phyloP scores from a whole-genome alignment of 2,329 filamentous ascomycete genomes.

The Bretziella fagacearum region DNA sequence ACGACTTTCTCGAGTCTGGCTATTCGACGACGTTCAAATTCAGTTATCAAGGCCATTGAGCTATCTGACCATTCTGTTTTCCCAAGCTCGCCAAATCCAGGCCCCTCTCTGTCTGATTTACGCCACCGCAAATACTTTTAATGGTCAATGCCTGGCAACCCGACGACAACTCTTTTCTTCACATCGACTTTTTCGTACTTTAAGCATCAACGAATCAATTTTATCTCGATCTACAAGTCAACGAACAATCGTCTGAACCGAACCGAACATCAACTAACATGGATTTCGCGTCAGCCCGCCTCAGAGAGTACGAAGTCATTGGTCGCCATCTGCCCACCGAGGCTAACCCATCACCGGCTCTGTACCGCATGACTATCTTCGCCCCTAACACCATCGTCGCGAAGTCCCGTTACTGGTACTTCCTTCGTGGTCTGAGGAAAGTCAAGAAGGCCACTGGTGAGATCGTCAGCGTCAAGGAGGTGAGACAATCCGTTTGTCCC shows the following conservation, averaged over 20 bases:
- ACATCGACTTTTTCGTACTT: no score
- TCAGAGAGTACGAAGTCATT: constrained; percentile 99
- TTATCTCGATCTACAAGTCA: neutral
- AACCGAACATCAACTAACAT: constrained; percentile 20
- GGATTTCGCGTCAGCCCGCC: constrained; percentile 54
- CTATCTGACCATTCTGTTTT: neutral
- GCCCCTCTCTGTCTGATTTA: neutral
- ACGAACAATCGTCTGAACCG: constrained; percentile 5
- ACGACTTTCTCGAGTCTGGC: no score
- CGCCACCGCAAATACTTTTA: neutral
- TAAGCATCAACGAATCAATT: no score
- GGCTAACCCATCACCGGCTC: constrained; percentile 88
- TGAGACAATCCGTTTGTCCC: constrained; percentile 30
- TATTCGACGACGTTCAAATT: neutral
- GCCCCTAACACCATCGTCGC: constrained; percentile 94
- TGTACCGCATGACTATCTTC: constrained; percentile 99
- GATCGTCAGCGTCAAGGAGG: constrained; percentile 93
- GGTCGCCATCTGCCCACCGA: constrained; percentile 98
- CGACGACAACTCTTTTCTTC: no score
- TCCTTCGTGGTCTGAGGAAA: constrained; percentile 97
- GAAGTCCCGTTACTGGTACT: constrained; percentile 99
- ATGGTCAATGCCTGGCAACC: no score
- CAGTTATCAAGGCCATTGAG: no score
- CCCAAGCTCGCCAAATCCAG: no score
- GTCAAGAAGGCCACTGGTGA: constrained; percentile 99